Conservation (phyloP, 192 early-diverging fungal genomes). For the Coemansia sp. region DNA sequence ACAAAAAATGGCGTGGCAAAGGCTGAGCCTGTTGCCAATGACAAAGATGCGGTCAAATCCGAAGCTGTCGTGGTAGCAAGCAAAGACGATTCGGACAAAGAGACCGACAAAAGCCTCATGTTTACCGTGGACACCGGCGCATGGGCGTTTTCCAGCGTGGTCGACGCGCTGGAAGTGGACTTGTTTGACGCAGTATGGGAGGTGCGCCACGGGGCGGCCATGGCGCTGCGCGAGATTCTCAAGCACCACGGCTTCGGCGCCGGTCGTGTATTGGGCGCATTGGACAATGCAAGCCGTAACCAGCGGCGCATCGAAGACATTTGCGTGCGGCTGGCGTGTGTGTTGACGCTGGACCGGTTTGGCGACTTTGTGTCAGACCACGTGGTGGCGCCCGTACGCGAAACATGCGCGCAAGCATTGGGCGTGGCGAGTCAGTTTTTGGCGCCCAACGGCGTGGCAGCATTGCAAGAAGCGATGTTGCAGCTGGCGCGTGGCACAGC, state of each 20-base stretch:
- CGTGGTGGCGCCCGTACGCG: slow-evolving; percentile 92
- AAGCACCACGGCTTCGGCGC: slow-evolving; percentile 83
- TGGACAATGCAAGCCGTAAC: slow-evolving; percentile 69
- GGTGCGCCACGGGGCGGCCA: slow-evolving; percentile 91
- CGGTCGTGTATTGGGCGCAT: slow-evolving; percentile 64
- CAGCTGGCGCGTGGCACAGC: slow-evolving; percentile 55
- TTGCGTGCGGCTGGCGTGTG: slow-evolving; percentile 85
- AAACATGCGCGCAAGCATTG: slow-evolving; percentile 85
- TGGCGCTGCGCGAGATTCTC: slow-evolving; percentile 87
- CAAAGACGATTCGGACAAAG: slow-evolving; percentile 1
- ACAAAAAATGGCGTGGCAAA: slow-evolving; percentile 3
- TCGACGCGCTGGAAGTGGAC: slow-evolving; percentile 69
- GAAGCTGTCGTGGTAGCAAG: background rate
- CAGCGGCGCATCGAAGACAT: slow-evolving; percentile 84
- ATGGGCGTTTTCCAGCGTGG: slow-evolving; percentile 73
- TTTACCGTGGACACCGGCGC: slow-evolving; percentile 72
- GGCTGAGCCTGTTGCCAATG: background rate
- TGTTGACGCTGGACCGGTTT: slow-evolving; percentile 93
- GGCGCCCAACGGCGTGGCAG: slow-evolving; percentile 56
- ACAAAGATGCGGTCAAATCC: too few relatives aligned
- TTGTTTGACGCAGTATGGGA: slow-evolving; percentile 84
- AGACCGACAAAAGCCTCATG: slow-evolving; percentile 57
- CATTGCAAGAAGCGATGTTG: slow-evolving; percentile 60
- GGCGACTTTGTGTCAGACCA: slow-evolving; percentile 96
- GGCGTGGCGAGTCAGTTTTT: slow-evolving; percentile 72